A percentile compares a stretch with the other conserved stretches of the same genome.
These are phyloP conservation scores for Pulveroboletus sp. DNA, from an alignment of 768 basidiomycete species.

Conservation along the genomic window DNA sequence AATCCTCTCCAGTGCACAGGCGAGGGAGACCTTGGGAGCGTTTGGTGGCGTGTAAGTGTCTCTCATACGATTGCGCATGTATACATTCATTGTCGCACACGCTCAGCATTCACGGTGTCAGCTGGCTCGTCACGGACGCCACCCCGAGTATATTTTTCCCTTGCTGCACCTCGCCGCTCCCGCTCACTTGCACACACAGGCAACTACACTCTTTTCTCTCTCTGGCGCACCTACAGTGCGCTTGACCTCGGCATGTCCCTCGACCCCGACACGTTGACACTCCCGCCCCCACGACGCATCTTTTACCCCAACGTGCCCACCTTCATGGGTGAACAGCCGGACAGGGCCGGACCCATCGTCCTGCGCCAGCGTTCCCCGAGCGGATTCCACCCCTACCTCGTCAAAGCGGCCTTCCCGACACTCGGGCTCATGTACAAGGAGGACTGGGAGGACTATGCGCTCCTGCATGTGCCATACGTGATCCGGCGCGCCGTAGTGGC, in stretches of 20 bases:
- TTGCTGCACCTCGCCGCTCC: neutral
- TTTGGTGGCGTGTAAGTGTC: constrained; percentile 51
- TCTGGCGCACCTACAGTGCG: constrained; percentile 74
- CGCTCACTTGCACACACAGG: constrained; percentile 32
- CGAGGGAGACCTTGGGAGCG: constrained; percentile 43
- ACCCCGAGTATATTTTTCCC: constrained; percentile 42
- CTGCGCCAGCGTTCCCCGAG: constrained; percentile 46
- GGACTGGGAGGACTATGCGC: constrained; percentile 75
- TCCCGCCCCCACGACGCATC: constrained; percentile 67
- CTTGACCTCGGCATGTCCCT: constrained; percentile 51
- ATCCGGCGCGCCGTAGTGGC: constrained; percentile 74
- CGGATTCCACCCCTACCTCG: constrained; percentile 69
- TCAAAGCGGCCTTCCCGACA: constrained; percentile 70
- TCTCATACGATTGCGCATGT: neutral
- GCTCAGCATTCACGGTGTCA: constrained; percentile 59
- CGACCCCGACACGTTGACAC: constrained; percentile 44
- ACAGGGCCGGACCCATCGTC: constrained; percentile 32
- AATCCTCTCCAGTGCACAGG: constrained; percentile 50
- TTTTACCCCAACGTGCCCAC: constrained; percentile 68
- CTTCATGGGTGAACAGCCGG: constrained; percentile 43
- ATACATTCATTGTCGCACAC: neutral
- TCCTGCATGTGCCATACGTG: constrained; percentile 65
- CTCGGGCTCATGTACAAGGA: constrained; percentile 62
- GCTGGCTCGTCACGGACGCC: constrained; percentile 59
- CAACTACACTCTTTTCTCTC: constrained; percentile 68